phyloP scores from a whole-genome alignment of 2,329 filamentous ascomycete genomes.

The Colletotrichum lindemuthianum region DNA sequence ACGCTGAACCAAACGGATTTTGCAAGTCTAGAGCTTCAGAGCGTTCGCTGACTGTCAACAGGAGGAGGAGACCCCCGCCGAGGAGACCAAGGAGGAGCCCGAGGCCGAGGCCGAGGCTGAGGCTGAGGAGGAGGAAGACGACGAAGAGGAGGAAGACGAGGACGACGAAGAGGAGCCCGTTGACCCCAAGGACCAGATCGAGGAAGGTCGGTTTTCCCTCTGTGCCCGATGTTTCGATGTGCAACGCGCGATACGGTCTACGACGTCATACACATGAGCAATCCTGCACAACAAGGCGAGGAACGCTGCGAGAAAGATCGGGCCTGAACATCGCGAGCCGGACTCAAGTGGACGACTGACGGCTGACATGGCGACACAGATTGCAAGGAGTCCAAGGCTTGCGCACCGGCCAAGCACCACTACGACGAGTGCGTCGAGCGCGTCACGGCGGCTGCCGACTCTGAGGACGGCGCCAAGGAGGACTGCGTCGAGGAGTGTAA shows the following conservation, averaged over 20 bases:
- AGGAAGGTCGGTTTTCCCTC: conserved; percentile 80
- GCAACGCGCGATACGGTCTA: background rate
- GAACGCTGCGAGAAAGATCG: background rate
- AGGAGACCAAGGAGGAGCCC: conserved; percentile 51
- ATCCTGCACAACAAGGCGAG: background rate
- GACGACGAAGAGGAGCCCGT: conserved; percentile 74
- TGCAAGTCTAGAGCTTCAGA: background rate
- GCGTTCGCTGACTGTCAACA: conserved; percentile 34
- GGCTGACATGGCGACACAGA: conserved; percentile 63
- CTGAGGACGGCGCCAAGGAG: conserved; percentile 80
- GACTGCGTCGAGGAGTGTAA: conserved; percentile 99
- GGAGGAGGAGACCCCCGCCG: conserved; percentile 49
- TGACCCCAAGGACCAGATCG: conserved; percentile 87
- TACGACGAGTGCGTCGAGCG: conserved; percentile 98
- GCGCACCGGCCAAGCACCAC: conserved; percentile 93
- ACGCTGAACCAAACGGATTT: background rate
- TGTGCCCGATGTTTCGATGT: background rate
- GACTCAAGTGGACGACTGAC: background rate
- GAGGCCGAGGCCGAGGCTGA: conserved; percentile 60
- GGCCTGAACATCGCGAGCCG: background rate
- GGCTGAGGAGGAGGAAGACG: conserved; percentile 71
- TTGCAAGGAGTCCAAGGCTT: conserved; percentile 87
- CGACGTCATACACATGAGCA: conserved; percentile 29
- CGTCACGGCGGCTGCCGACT: conserved; percentile 74
- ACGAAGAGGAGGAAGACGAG: conserved; percentile 77